phyloP scores from a whole-genome alignment of 352 stramenopile species.

The Phytophthora litchii region DNA sequence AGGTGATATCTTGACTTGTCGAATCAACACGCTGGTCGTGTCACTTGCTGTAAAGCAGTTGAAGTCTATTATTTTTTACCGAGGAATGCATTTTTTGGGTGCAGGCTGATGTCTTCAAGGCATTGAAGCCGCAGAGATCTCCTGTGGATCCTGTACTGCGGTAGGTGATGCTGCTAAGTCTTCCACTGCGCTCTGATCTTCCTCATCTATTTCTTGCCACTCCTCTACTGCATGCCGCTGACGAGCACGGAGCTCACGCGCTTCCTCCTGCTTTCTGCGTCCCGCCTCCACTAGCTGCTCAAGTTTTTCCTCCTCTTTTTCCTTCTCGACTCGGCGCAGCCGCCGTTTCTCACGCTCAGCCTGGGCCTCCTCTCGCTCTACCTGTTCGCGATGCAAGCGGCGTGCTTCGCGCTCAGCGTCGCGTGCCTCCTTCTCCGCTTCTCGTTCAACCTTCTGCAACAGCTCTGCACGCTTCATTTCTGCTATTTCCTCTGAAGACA shows the following conservation, averaged over 20 bases:
- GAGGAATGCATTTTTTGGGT: constrained; percentile 14
- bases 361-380: constrained; percentile 58
- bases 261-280: constrained; percentile 55
- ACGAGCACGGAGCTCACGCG: constrained; percentile 53
- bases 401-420: constrained; percentile 61
- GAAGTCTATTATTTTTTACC: constrained; percentile 31
- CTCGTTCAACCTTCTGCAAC: constrained; percentile 67
- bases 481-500: constrained; percentile 68
- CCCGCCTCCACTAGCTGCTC: constrained; percentile 49
- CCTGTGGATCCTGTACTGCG: constrained; percentile 2
- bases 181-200: constrained; percentile 15
- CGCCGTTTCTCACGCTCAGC: constrained; percentile 64
- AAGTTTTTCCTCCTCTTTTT: constrained; percentile 51
- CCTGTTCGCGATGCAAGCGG: constrained; percentile 52
- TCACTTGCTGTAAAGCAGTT: constrained; percentile 5
- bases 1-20: too few species aligned
- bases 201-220: constrained; percentile 30
- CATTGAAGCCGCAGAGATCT: neutral
- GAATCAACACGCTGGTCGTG: constrained; percentile 7
- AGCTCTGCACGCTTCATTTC: constrained; percentile 75
- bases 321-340: constrained; percentile 65
- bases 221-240: constrained; percentile 46
- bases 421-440: constrained; percentile 60
- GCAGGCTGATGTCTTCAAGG: constrained; percentile 2
- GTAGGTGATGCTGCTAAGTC: constrained; percentile 3